These are phyloP conservation scores for Neurospora sp. DNA, from an alignment of 2,329 filamentous ascomycete species.

Conservation along the genomic window DNA sequence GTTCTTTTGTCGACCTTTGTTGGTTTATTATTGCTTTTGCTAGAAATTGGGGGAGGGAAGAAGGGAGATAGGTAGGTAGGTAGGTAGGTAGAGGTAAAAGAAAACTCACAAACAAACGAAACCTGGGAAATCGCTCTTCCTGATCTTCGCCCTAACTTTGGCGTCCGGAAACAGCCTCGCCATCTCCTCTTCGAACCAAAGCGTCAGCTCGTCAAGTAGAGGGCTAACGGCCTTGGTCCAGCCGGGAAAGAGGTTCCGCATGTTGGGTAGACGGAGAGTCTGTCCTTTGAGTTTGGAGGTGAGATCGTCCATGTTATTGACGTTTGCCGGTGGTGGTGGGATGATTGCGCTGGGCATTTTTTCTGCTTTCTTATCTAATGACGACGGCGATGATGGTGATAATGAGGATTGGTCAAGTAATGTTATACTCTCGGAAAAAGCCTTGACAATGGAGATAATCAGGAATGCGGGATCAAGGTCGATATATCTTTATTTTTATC, in stretches of 20 bases:
- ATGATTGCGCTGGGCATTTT: background rate
- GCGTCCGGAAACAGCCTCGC: background rate
- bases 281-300: background rate
- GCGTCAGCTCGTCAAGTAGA: background rate
- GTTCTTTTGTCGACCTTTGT: background rate
- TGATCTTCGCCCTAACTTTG: background rate
- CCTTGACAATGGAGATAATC: background rate
- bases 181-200: background rate
- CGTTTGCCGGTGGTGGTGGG: background rate
- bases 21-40: background rate
- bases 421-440: background rate
- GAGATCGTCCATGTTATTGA: background rate
- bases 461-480: background rate
- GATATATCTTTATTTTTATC: background rate
- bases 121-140: background rate
- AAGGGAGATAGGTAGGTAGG: background rate
- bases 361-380: background rate
- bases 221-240: background rate
- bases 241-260: background rate
- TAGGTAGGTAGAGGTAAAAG: background rate
- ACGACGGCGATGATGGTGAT: background rate
- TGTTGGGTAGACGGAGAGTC: background rate
- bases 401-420: background rate
- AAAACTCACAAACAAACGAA: background rate
- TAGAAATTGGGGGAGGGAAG: background rate